A percentile compares a stretch with the other conserved stretches of the same genome.
Evolutionary conservation across 805 yeast genomes (phyloP).

Genomic region (Schizosaccharomyces japonicus): DNA sequence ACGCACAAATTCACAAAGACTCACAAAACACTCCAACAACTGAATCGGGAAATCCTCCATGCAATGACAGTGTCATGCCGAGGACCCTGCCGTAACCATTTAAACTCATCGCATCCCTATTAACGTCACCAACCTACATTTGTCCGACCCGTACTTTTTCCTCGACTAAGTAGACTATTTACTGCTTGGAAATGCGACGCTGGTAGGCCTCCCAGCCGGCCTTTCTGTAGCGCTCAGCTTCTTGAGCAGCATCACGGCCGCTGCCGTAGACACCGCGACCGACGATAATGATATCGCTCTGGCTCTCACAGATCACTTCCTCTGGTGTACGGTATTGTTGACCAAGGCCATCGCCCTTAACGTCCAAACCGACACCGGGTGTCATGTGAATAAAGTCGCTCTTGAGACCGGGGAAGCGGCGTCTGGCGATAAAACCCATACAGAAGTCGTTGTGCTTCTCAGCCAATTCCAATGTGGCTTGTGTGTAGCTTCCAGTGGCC

Average conservation of each 20-base stretch:
- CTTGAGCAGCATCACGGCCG: conserved; percentile 72
- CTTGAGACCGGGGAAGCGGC: conserved; percentile 50
- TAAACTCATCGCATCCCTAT: no score
- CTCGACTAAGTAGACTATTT: not conserved
- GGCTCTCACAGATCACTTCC: conserved; percentile 47
- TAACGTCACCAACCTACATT: no score
- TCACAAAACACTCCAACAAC: no score
- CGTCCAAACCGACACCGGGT: conserved; percentile 95
- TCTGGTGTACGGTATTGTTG: conserved; percentile 89
- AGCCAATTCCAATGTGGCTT: conserved; percentile 72
- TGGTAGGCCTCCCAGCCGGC: conserved; percentile 92
- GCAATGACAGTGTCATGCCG: no score
- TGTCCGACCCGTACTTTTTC: no score
- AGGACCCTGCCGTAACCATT: no score
- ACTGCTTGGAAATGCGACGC: conserved; percentile 4
- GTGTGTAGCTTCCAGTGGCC: conserved; percentile 79
- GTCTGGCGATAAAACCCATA: conserved; percentile 89
- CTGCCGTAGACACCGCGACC: conserved; percentile 92
- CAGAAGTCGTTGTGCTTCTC: conserved; percentile 70
- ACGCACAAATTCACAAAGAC: no score
- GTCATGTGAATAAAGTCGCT: conserved; percentile 94
- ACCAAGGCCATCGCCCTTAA: conserved; percentile 84
- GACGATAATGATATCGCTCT: conserved; percentile 91
- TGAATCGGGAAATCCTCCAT: no score
- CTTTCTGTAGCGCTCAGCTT: conserved; percentile 65